Percentiles rank a stretch among this genome's conserved stretches.
Evolutionary conservation across 331 rosid genomes (phyloP).

Genomic region (Spiraea crenata): DNA sequence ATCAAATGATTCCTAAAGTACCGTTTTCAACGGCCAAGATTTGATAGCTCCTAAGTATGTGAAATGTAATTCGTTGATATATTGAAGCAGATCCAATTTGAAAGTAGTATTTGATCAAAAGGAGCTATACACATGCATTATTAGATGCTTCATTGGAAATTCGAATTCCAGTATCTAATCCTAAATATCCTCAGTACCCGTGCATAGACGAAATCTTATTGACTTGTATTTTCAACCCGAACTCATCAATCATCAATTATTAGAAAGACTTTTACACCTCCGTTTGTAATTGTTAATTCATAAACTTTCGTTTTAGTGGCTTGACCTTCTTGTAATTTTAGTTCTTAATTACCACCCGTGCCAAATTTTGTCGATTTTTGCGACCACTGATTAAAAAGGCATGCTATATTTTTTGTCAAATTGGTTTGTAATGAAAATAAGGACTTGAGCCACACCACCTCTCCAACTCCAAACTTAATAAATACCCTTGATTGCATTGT

Average conservation of each 20-base stretch:
- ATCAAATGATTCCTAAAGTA: neutral
- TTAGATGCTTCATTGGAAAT: neutral
- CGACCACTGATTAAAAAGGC: too few relatives aligned
- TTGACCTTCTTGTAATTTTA: too few relatives aligned
- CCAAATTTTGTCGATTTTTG: neutral
- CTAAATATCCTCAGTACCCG: slow-evolving; percentile 4
- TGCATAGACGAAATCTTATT: slow-evolving; percentile 10
- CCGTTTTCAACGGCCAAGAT: slow-evolving; percentile 8
- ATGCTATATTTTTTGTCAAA: too few relatives aligned
- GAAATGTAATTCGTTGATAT: too few relatives aligned
- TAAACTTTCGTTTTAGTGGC: neutral
- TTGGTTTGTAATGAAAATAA: too few relatives aligned
- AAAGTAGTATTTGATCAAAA: too few relatives aligned
- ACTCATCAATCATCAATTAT: neutral
- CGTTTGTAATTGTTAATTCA: neutral
- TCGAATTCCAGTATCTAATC: neutral
- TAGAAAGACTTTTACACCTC: neutral
- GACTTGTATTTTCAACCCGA: neutral
- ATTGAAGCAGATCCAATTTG: too few relatives aligned
- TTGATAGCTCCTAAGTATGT: neutral
- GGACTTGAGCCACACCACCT: neutral
- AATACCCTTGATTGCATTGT: neutral
- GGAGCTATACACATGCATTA: too few relatives aligned
- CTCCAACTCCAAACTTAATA: neutral
- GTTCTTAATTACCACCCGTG: neutral